Evolutionary conservation across 306 rosid genomes (phyloP).

Genomic region (Dryas alaskensis): DNA sequence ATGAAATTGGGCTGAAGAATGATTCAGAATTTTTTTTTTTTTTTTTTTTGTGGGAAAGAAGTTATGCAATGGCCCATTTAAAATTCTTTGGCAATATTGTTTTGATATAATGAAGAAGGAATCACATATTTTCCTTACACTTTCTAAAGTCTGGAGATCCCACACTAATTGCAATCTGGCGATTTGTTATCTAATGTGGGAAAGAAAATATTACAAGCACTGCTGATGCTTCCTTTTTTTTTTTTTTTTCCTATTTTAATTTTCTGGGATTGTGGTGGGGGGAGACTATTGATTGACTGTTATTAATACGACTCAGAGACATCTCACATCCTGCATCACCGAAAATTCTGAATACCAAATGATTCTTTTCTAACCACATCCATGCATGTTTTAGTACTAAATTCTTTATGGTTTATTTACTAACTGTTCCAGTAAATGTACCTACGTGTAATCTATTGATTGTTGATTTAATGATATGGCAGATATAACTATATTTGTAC

Average conservation of each 20-base stretch:
- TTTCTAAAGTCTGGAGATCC: no score
- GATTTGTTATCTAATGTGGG: not conserved
- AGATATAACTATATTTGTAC: conserved; percentile 1
- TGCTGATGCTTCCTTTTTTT: not conserved
- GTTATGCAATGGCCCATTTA: not conserved
- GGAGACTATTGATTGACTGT: not conserved
- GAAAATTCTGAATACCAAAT: not conserved
- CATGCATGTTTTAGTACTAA: not conserved
- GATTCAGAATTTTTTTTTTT: not conserved
- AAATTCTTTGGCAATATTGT: not conserved
- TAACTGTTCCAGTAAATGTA: not conserved
- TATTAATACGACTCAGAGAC: not conserved
- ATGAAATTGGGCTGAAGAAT: not conserved
- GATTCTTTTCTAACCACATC: not conserved
- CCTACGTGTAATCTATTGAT: not conserved
- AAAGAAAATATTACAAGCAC: not conserved
- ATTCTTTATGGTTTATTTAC: not conserved
- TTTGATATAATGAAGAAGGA: no score
- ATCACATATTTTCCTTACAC: no score
- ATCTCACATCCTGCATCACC: not conserved
- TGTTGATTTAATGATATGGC: not conserved
- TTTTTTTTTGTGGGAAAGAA: not conserved
- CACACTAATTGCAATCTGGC: no score
- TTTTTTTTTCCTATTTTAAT: not conserved
- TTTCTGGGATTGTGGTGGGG: not conserved